A percentile compares a stretch with the other conserved stretches of the same genome.
Evolutionary conservation across 129 eudicot species (phyloP).

Genomic region (carrot (Daucus carota)): DH1_v3.0 NC_030381.2:36701501-36702000

Average conservation of each 20-base stretch:
- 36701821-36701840: slow-evolving; percentile 92
- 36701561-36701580: slow-evolving; percentile 95
- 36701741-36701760: background rate
- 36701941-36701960: slow-evolving; percentile 99
- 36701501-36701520: slow-evolving; percentile 96
- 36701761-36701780: background rate
- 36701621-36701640: slow-evolving; percentile 90
- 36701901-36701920: slow-evolving; percentile 60
- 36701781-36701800: background rate
- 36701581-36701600: slow-evolving; percentile 99
- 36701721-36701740: background rate
- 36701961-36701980: slow-evolving; percentile 97
- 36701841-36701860: slow-evolving; percentile 98
- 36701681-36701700: slow-evolving; percentile 99
- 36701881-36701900: slow-evolving; percentile 80
- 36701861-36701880: slow-evolving; percentile 99
- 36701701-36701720: slow-evolving; percentile 67
- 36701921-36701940: slow-evolving; percentile 93
- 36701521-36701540: slow-evolving; percentile 95
- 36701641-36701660: slow-evolving; percentile 97
- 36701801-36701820: slow-evolving; percentile 13
- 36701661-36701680: slow-evolving; percentile 99
- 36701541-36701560: slow-evolving; percentile 82
- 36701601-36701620: slow-evolving; percentile 96
- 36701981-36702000: slow-evolving; percentile 86